A percentile compares a stretch with the other conserved stretches of the same genome.
Conservation (phyloP, 1,139 yeast genomes). For the Meyerozyma athensensis region DNA sequence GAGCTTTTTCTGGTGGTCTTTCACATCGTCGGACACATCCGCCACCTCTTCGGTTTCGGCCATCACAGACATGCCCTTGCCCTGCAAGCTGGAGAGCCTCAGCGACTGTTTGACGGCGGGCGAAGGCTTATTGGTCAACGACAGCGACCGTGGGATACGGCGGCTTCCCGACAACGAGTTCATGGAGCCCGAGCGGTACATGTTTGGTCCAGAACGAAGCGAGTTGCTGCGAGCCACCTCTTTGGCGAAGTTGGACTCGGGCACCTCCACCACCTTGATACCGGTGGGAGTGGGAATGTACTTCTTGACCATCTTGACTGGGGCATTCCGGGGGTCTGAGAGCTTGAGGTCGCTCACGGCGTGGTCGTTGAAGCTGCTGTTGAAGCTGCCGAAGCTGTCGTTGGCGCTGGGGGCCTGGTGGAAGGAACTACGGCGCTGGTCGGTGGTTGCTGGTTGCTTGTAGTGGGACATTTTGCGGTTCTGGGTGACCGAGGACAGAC, state of each 20-base stretch:
- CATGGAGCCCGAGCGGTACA: constrained; percentile 23
- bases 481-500: constrained; percentile 1
- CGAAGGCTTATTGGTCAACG: neutral
- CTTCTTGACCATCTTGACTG: constrained; percentile 40
- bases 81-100: neutral
- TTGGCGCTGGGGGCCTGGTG: neutral
- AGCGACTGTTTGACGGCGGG: neutral
- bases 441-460: neutral
- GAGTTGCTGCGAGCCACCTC: constrained; percentile 42
- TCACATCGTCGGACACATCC: constrained; percentile 7
- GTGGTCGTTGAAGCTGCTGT: constrained; percentile 11
- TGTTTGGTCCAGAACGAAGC: constrained; percentile 28
- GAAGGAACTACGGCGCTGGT: neutral
- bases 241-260: constrained; percentile 32
- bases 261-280: constrained; percentile 45
- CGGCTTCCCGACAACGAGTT: constrained; percentile 2
- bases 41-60: neutral
- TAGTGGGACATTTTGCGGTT: constrained; percentile 1
- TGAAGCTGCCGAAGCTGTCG: constrained; percentile 8
- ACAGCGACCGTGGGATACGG: neutral
- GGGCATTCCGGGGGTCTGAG: neutral
- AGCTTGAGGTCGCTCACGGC: constrained; percentile 3
- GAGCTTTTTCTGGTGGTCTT: constrained; percentile 16
- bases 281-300: constrained; percentile 48
- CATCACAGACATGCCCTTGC: constrained; percentile 1